Evolutionary conservation across 2,329 filamentous ascomycete species (phyloP), one percentile per base, ranked within the genome.

Genomic region (Dothidotthia symphoricarpi): DNA sequence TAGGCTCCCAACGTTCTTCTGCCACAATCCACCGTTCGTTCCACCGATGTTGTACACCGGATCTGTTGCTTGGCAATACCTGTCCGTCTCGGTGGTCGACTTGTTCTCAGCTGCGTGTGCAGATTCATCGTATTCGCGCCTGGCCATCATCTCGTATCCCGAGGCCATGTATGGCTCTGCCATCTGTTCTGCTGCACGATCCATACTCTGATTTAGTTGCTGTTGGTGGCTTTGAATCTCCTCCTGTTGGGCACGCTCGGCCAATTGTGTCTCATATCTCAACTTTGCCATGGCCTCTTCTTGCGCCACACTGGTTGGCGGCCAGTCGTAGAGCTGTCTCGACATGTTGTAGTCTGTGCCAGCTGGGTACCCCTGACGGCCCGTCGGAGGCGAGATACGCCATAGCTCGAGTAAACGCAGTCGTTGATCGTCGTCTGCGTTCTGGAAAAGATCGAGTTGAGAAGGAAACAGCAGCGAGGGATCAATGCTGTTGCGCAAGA

Each of bases 81-180:
- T 67, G 47, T 27, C 56, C 16, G 59, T 52, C 36, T 63, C 62
- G 43, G 45, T 62, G 43, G 45, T 66, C 53, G 59, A 45, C n/a
- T 44, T 34, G 10, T 43, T 47, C 9, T 46, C 55, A 14, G 45
- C 28, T 30, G 5, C 19, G 19, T 64, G 58, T 3, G 67, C 69
- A 2, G 74, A 75, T 38, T 74, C 69, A 53, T 84, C 76, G 45
- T 83, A 80, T 57, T 86, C 82, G 36, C 80, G 74, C 41, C 75
- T 73, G 41, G 83, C 80, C 40, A 86, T 69, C 57, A 80, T 74
- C 55, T 88, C 85, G 61, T 95, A 95, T 11, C 89, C 89, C 6
- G 81, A 83, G 31, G 79, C 66, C 78, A 95, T 94, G 67, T 95
- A 95, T 0, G 88, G 88, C 66, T 94, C 88, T 26, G 78, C 80